These are phyloP conservation scores for Blepharisma undulans DNA, from an alignment of 169 alveolate genomes.

Conservation along the genomic window DNA sequence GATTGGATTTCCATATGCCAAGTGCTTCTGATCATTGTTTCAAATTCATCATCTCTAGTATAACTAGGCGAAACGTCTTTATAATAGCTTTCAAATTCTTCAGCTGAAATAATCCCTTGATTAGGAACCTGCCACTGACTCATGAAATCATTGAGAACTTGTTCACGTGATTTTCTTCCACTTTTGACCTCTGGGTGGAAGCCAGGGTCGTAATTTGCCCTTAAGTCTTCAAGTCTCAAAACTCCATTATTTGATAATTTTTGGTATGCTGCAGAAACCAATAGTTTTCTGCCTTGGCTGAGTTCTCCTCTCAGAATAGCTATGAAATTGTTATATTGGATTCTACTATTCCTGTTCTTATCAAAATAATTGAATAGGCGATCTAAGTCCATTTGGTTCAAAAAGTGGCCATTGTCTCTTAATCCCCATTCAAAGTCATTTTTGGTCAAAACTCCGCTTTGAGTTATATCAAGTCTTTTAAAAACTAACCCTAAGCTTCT, in stretches of 20 bases:
- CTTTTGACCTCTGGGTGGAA: conserved; percentile 56
- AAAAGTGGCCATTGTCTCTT: conserved; percentile 59
- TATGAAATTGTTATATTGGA: conserved; percentile 59
- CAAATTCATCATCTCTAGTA: conserved; percentile 75
- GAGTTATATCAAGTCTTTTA: conserved; percentile 56
- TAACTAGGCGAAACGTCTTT: conserved; percentile 69
- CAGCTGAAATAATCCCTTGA: conserved; percentile 57
- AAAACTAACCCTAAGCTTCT: conserved; percentile 61
- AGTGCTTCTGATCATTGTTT: conserved; percentile 67
- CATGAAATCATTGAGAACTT: conserved; percentile 53
- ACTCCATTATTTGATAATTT: conserved; percentile 60
- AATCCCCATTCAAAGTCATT: conserved; percentile 62
- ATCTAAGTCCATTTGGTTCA: conserved; percentile 57
- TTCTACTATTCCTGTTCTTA: conserved; percentile 45
- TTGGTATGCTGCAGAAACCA: conserved; percentile 55
- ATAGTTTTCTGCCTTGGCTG: conserved; percentile 51
- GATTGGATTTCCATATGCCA: conserved; percentile 53
- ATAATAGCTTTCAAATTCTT: conserved; percentile 71
- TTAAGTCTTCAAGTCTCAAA: conserved; percentile 48
- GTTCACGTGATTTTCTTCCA: conserved; percentile 46
- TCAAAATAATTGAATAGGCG: conserved; percentile 57
- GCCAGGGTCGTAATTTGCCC: conserved; percentile 43
- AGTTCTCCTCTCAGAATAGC: conserved; percentile 65
- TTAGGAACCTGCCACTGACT: conserved; percentile 59
- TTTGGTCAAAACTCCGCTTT: conserved; percentile 43